phyloP scores from a whole-genome alignment of 345 rosid species.

The Moricandia moricandioides region DNA sequence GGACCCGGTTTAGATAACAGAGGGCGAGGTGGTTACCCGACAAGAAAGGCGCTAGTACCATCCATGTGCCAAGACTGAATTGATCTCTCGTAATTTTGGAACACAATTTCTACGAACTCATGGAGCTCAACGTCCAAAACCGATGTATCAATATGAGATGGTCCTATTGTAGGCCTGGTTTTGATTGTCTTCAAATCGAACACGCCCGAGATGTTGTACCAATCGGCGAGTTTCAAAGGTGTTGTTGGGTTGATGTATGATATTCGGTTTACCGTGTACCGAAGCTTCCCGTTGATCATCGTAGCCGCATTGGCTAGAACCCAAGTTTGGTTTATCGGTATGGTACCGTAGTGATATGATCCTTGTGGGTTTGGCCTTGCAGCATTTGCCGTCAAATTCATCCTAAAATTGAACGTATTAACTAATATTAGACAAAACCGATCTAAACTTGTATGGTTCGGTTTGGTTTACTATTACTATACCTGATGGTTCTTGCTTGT shows the following conservation, averaged over 20 bases:
- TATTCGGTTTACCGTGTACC: conserved; percentile 66
- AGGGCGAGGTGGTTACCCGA: conserved; percentile 46
- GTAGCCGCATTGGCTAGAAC: conserved; percentile 46
- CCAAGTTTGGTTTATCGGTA: conserved; percentile 44
- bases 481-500: conserved; percentile 93
- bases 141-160: conserved; percentile 42
- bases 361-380: conserved; percentile 98
- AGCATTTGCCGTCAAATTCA: conserved; percentile 83
- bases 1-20: not conserved
- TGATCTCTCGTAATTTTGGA: conserved; percentile 61
- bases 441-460: not conserved
- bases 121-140: conserved; percentile 51
- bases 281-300: conserved; percentile 46
- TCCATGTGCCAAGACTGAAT: conserved; percentile 80
- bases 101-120: conserved; percentile 66
- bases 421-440: not conserved
- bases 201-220: conserved; percentile 64
- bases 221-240: conserved; percentile 79
- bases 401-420: conserved; percentile 34
- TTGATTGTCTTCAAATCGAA: conserved; percentile 50
- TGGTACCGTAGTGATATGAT: conserved; percentile 71
- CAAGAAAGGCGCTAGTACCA: conserved; percentile 58
- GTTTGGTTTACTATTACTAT: not conserved
- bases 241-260: conserved; percentile 66
- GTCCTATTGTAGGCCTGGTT: conserved; percentile 43